phyloP scores from a whole-genome alignment of 1,284 basidiomycete genomes.

The Tylopilus sp. region DNA sequence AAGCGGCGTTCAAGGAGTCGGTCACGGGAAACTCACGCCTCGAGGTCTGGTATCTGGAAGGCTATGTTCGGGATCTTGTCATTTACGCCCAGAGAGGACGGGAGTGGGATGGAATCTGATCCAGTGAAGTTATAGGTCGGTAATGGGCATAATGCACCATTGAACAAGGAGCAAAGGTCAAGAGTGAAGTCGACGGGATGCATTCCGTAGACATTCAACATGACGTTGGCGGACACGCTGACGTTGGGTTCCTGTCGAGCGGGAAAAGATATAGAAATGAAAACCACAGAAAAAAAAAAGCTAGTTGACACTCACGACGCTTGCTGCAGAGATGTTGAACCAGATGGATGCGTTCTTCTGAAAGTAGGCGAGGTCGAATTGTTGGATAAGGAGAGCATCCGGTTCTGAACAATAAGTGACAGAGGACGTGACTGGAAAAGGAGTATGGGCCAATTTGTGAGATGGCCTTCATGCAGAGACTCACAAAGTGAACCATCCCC shows the following conservation, averaged over 20 bases:
- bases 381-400: conserved; percentile 74
- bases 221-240: conserved; percentile 75
- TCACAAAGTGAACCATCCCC: conserved; percentile 57
- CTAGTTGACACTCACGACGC: conserved; percentile 53
- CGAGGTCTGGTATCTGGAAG: conserved; percentile 87
- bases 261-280: conserved; percentile 30
- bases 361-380: conserved; percentile 78
- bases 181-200: conserved; percentile 75
- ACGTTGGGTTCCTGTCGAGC: conserved; percentile 63
- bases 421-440: conserved; percentile 69
- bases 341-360: conserved; percentile 66
- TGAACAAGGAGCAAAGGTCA: conserved; percentile 73
- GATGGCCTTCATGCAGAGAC: conserved; percentile 29
- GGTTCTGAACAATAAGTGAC: conserved; percentile 87
- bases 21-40: conserved; percentile 50
- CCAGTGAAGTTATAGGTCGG: conserved; percentile 86
- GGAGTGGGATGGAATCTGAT: conserved; percentile 73
- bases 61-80: conserved; percentile 74
- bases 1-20: not conserved
- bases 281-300: conserved; percentile 19
- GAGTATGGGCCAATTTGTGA: not conserved
- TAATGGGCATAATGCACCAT: conserved; percentile 83
- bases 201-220: conserved; percentile 82
- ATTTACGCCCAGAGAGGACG: conserved; percentile 54
- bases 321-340: conserved; percentile 75